Evolutionary conservation across 2,329 filamentous ascomycete genomes (phyloP), one percentile per base, ranked within the genome.

Genomic region (Pleoardoris graminearum): DNA sequence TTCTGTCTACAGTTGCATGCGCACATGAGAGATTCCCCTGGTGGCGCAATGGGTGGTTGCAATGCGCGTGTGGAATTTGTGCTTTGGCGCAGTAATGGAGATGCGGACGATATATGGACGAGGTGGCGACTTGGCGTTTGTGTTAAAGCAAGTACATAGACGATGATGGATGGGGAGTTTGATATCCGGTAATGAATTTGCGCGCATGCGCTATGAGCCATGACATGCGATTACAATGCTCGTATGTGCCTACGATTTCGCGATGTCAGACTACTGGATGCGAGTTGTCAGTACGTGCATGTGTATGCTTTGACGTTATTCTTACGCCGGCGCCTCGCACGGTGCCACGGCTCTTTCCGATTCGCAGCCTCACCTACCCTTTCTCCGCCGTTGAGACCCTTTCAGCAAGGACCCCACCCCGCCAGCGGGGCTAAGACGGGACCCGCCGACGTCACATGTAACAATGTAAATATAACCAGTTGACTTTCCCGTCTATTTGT

Each of bases 21-120:
- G 50, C 47, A 36, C 39, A 51, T 50, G 54, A 51, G 36, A 36
- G 49, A 55, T 50, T 44, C 38, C 48, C 52, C 48, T 50, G 43
- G 38, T 37, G 51, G 46, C 35, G 37, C 38, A 38, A 32, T 30
- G n/a, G 44, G 21, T 38, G 39, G 42, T 14, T 39, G 42, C 30
- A 27, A 36, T 46, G 35, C 21, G 39, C 35, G 16, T 35, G 22
- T 16, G 14, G 16, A 33, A 30, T 29, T 23, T 22, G 19, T 53
- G 50, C n/a, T 27, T 44, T 39, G 47, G 39, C 39, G 30, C 45
- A 21, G 16, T 29, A 38, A 47, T 47, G 19, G n/a, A n/a, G n/a
- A n/a, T n/a, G n/a, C n/a, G n/a, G n/a, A 50, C 16, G 29, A 43
- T 36, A 22, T 30, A 23, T 37, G 27, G 27, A 23, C 22, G 33